These are phyloP conservation scores for Aspergillus saccharolyticus DNA, from an alignment of 495 filamentous ascomycete species.

Conservation along the genomic window DNA sequence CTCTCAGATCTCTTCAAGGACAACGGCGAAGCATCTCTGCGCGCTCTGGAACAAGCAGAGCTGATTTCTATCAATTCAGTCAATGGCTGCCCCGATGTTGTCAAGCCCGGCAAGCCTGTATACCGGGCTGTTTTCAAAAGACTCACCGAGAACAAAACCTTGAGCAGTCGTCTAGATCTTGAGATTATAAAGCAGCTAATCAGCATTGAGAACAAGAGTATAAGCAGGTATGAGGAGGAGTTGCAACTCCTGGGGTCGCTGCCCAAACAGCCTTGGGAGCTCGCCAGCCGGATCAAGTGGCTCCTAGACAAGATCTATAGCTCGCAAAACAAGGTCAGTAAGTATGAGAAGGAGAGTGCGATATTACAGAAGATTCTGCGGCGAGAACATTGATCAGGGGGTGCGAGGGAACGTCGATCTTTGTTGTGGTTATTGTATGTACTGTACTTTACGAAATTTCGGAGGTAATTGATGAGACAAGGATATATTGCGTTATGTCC, in stretches of 20 bases:
- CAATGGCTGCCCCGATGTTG: slow-evolving; percentile 68
- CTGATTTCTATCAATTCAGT: slow-evolving; percentile 71
- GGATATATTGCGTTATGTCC: background rate
- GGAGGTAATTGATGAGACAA: background rate
- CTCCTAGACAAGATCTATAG: slow-evolving; percentile 64
- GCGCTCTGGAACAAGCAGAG: slow-evolving; percentile 79
- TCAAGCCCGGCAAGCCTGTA: slow-evolving; percentile 82
- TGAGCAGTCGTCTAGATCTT: slow-evolving; percentile 72
- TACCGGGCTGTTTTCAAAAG: slow-evolving; percentile 75
- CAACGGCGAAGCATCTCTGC: slow-evolving; percentile 65
- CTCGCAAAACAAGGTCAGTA: slow-evolving; percentile 71
- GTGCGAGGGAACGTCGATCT: slow-evolving; percentile 10
- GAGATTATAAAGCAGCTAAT: slow-evolving; percentile 60
- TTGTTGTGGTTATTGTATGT: slow-evolving; percentile 1
- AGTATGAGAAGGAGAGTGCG: slow-evolving; percentile 67
- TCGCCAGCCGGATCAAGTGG: slow-evolving; percentile 58
- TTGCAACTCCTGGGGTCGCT: slow-evolving; percentile 59
- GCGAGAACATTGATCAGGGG: slow-evolving; percentile 21
- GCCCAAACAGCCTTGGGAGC: slow-evolving; percentile 58
- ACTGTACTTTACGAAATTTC: background rate
- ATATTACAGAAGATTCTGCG: slow-evolving; percentile 57
- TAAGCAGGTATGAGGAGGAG: slow-evolving; percentile 78
- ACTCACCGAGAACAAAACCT: slow-evolving; percentile 64
- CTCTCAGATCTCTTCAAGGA: slow-evolving; percentile 65
- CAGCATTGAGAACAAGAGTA: slow-evolving; percentile 65